These are phyloP conservation scores for Gypsophila paniculata DNA, from an alignment of 179 eudicot species.

Conservation along the genomic window DNA sequence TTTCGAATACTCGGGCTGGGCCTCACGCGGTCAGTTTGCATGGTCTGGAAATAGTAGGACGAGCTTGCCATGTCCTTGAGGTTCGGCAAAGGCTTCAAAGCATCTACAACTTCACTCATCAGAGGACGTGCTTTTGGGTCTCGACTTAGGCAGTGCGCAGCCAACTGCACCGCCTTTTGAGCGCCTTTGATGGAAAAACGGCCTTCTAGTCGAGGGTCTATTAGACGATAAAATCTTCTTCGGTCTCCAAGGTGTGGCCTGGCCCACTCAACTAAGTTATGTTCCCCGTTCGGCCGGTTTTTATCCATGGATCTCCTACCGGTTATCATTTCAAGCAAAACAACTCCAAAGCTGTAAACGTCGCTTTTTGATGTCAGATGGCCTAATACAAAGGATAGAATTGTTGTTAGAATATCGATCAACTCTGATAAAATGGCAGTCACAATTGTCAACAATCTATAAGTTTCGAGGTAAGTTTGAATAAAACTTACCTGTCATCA, in stretches of 20 bases:
- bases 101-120: constrained; percentile 80
- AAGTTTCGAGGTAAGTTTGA: background rate
- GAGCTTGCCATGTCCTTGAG: constrained; percentile 93
- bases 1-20: constrained; percentile 57
- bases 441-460: background rate
- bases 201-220: constrained; percentile 86
- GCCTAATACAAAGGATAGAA: constrained; percentile 38
- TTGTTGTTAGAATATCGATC: constrained; percentile 7
- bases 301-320: constrained; percentile 94
- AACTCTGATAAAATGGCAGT: background rate
- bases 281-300: constrained; percentile 75
- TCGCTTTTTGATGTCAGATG: constrained; percentile 86
- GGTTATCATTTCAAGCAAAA: constrained; percentile 70
- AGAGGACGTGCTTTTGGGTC: constrained; percentile 75
- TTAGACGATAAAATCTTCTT: constrained; percentile 58
- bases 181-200: constrained; percentile 89
- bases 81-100: constrained; percentile 64
- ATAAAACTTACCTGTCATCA: constrained; percentile 69
- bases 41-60: constrained; percentile 64
- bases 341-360: constrained; percentile 88
- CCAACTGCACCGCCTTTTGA: constrained; percentile 82
- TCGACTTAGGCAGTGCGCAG: constrained; percentile 82
- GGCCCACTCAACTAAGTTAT: constrained; percentile 89
- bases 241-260: constrained; percentile 71
- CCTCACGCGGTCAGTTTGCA: constrained; percentile 56